Evolutionary conservation across 2,329 filamentous ascomycete species (phyloP), one percentile per base, ranked within the genome.

Genomic region (Cladosporium sp.): DNA sequence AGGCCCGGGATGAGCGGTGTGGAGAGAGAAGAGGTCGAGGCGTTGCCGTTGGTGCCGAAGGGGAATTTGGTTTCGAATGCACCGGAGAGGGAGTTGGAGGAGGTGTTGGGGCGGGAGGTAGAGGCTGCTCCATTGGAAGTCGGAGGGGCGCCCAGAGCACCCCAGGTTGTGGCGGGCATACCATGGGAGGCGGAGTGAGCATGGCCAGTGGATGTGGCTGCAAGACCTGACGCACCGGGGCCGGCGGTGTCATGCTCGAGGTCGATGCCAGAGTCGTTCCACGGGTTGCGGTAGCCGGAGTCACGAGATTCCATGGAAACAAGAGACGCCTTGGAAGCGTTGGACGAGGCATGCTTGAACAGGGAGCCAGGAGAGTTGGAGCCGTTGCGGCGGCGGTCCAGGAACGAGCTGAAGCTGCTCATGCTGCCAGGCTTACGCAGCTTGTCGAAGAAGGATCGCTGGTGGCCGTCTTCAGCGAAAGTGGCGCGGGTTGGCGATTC

Each of bases 191-290:
- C 67, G 58, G 40, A 31, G 50, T 62, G 53, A 14, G 60, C 52
- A 44, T 55, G 53, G 31, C 62, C 65, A n/a, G 53, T 52, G 35
- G 61, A 63, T 3, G 61, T 52, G 10, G 61, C 61, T 52, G 35
- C 26, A 31, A 56, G 50, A 28, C 61, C 61, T 33, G 50, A 50
- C 14, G 37, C 50, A 46, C 61, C 61, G 7, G 61, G 50, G 21
- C 12, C 56, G 5, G 60, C 60, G 18, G 50, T 37, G 72, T 97
- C 93, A 70, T 97, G 92, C 74, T 97, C 94, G 71, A 97, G 88
- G 77, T 97, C 97, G 76, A 97, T 93, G 73, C 93, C 94, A 75
- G 92, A 96, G 78, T 98, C 94, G 78, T 97, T 97, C 94, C 94
- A 98, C 68, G 93, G 93, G 80, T 97, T 97, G 79, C 93, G 91